Evolutionary conservation across 2,329 filamentous ascomycete species (phyloP), one percentile per base, ranked within the genome.

Genomic region (Xylaria sp.): DNA sequence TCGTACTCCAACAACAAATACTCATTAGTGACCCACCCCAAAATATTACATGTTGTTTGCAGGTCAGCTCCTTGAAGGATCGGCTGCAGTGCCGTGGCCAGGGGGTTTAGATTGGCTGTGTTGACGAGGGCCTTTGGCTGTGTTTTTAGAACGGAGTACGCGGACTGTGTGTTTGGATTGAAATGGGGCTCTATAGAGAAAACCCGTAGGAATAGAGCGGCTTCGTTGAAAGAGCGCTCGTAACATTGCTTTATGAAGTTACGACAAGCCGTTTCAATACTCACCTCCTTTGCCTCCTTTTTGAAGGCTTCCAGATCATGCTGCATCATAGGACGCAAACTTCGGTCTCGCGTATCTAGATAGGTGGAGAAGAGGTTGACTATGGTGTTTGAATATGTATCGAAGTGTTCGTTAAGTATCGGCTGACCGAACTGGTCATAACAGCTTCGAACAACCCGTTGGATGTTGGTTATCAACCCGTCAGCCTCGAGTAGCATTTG

Each of bases 221-320:
- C 79, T 69, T 88, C 85, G 60, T 83, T 82, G 67, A 82, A 84
- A 2, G 84, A 81, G 25, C 84, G 80, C 69, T 88, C 85, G 58
- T 87, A 87, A 57, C 79, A 82, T 71, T 87, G 85, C 70, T 87
- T 87, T 65, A 87, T 79, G 57, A 82, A 85, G 67, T 85, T 87
- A 28, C 85, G 79, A 14, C 81, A 80, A 3, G 84, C 85, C 2
- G 84, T 84, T 69, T 87, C 85, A 1, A 82, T 69, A 2, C 82
- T 83, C 0, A 76, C 70, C 8, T 76, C 79, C 61, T 83, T 86
- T 28, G 63, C 75, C 62, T 86, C 84, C 57, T 80, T 82, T 45
- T 79, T 80, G 69, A 85, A 86, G n/a, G 80, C 77, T 23, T 84
- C 82, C 17, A 85, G 69, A 57, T 87, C 85, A 49, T 81, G 80